A percentile compares a stretch with the other conserved stretches of the same genome.
These are phyloP conservation scores for Pseudognaphalium luteoalbum DNA, from an alignment of 129 eudicot genomes.

Conservation along the genomic window DNA sequence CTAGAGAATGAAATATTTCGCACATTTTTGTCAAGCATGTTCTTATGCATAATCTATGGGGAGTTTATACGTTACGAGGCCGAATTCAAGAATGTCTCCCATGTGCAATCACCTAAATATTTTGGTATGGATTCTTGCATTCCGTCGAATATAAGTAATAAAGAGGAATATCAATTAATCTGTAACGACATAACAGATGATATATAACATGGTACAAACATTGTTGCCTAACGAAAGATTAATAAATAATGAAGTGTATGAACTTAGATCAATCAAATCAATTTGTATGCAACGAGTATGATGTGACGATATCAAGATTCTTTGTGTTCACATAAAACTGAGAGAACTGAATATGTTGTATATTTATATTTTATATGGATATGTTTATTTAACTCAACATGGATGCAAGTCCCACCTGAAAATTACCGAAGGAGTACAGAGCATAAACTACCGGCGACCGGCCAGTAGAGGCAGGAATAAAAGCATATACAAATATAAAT, in stretches of 20 bases:
- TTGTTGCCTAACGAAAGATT: neutral
- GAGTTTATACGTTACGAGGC: neutral
- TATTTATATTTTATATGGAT: neutral
- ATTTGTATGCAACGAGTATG: too few relatives aligned
- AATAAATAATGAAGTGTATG: too few relatives aligned
- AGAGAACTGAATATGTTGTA: neutral
- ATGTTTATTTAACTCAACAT: neutral
- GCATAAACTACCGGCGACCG: conserved; percentile 30
- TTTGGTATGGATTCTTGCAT: neutral
- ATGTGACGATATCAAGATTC: neutral
- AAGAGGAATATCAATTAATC: neutral
- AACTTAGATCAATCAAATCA: too few relatives aligned
- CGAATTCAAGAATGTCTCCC: neutral
- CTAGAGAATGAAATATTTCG: conserved; percentile 24
- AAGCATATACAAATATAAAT: neutral
- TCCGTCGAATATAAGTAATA: neutral
- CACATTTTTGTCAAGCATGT: conserved; percentile 24
- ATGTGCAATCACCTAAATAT: neutral
- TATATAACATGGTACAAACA: neutral
- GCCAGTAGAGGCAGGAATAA: conserved; percentile 32
- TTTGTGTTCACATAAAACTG: neutral
- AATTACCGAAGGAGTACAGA: conserved; percentile 14
- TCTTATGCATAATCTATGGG: neutral
- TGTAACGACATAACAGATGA: neutral
- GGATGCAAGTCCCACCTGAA: conserved; percentile 22